Base-by-base conservation (phyloP, 768 basidiomycete genomes). In the Brasilioporus rufonigricans region DNA sequence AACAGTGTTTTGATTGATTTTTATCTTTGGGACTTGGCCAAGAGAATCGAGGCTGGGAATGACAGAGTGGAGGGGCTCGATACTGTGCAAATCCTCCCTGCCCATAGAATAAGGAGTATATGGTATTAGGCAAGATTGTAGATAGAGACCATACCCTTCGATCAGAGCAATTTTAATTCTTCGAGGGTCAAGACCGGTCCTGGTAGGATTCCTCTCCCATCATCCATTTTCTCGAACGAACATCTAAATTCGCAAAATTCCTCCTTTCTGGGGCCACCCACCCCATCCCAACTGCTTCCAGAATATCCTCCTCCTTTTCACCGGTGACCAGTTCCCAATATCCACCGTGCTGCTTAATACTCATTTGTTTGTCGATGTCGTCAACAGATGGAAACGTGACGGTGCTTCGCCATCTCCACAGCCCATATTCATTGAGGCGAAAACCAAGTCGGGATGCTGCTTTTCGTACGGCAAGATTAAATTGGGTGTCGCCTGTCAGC, bases 1-100 rank as follows among this genome's bases (percentile, higher is more conserved):
- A 87, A 81, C 65, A 91, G 88, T 59, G 92, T 93, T 43, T 62
- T 96, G 56, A 88, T 93, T 48, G 93, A 97, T 65, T 93, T 97
- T 65, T 95, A 89, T 72, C 71, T 94, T 12, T 96, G 92, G 91
- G 92, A 94, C 67, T 66, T 93, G 55, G 89, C 87, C 29, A 91
- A 92, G 71, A 79, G 78, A 59, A 72, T 92, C 5, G 90, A 93
- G 69, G 71, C 55, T 18, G 86, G 85, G 3, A 71, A 80, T 40
- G 84, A 85, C 44, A 74, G 65, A 58, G 74, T 90, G 5, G 79
- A 84, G 31, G 87, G 82, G 0, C 75, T 89, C 13, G 70, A 80
- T 54, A 82, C 79, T 11, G 73, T 70, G 16, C 74, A 79, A 52
- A 75, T 89, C 57, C 73, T 85, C 8, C 90, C 91, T 18, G 80